phyloP scores from a whole-genome alignment of 2,329 filamentous ascomycete species.

The Cytospora mali region DNA sequence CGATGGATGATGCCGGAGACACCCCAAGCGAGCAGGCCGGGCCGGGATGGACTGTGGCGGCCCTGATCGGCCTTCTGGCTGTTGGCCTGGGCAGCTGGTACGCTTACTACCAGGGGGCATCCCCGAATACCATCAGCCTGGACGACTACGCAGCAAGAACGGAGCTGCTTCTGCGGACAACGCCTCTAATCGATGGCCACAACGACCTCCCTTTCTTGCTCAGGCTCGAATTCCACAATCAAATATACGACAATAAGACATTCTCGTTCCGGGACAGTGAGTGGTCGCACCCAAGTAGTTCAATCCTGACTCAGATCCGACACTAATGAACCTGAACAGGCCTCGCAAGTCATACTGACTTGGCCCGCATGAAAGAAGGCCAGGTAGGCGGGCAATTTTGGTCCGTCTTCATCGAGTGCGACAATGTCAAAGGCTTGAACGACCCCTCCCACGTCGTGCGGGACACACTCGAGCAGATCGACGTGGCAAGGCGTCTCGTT shows the following conservation, averaged over 20 bases:
- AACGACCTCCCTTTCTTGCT: constrained; percentile 38
- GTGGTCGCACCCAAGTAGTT: not conserved
- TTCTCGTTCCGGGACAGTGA: constrained; percentile 15
- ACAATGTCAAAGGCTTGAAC: constrained; percentile 1
- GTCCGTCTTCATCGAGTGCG: constrained; percentile 24
- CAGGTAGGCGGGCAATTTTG: constrained; percentile 39
- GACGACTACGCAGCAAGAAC: constrained; percentile 26
- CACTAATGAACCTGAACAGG: not conserved
- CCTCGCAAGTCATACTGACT: constrained; percentile 34
- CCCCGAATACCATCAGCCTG: not conserved
- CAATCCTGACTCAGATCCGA: not conserved
- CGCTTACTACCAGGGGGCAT: not conserved
- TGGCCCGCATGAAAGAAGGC: constrained; percentile 35
- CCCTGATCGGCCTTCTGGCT: not conserved
- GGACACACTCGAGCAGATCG: constrained; percentile 16
- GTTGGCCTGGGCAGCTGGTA: not conserved
- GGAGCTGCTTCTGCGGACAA: constrained; percentile 24
- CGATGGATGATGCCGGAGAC: not conserved
- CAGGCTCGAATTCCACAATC: constrained; percentile 37
- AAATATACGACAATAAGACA: constrained; percentile 31
- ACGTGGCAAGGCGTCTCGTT: constrained; percentile 10
- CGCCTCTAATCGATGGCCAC: constrained; percentile 37
- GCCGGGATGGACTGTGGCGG: not conserved
- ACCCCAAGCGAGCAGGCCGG: not conserved
- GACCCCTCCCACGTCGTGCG: constrained; percentile 11